Evolutionary conservation across 164 flowering plant species (phyloP).

Genomic region (Aristolochia fimbriata): DNA sequence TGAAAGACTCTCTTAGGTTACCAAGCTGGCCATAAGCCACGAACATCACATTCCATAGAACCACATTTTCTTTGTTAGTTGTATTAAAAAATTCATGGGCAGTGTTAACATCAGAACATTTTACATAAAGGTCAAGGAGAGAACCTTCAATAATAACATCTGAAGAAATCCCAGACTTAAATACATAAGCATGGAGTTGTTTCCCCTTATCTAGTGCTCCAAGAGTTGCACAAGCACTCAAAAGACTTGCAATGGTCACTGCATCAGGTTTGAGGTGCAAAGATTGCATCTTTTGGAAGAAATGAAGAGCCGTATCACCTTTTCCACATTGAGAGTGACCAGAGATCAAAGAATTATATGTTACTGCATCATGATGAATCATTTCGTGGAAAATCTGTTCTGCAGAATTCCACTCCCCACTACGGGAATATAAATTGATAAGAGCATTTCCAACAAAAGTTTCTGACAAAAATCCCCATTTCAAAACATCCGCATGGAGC

Average conservation of each 20-base stretch:
- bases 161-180: constrained; percentile 15
- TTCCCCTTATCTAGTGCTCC: constrained; percentile 16
- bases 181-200: constrained; percentile 17
- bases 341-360: constrained; percentile 23
- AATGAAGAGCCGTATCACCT: constrained; percentile 15
- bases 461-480: constrained; percentile 18
- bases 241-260: constrained; percentile 19
- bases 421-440: constrained; percentile 13
- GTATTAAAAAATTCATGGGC: constrained; percentile 18
- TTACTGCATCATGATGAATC: constrained; percentile 13
- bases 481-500: constrained; percentile 18
- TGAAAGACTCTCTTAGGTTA: constrained; percentile 12
- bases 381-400: constrained; percentile 15
- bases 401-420: constrained; percentile 12
- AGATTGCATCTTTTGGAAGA: constrained; percentile 19
- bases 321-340: constrained; percentile 18
- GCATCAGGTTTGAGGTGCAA: constrained; percentile 18
- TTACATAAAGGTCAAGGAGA: constrained; percentile 22
- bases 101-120: constrained; percentile 14
- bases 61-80: constrained; percentile 17
- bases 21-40: constrained; percentile 23
- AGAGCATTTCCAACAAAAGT: constrained; percentile 26
- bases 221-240: constrained; percentile 18
- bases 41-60: constrained; percentile 27
- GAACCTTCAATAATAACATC: constrained; percentile 24